phyloP scores from a whole-genome alignment of 1,139 yeast genomes.

The Nematodospora anomalae region DNA sequence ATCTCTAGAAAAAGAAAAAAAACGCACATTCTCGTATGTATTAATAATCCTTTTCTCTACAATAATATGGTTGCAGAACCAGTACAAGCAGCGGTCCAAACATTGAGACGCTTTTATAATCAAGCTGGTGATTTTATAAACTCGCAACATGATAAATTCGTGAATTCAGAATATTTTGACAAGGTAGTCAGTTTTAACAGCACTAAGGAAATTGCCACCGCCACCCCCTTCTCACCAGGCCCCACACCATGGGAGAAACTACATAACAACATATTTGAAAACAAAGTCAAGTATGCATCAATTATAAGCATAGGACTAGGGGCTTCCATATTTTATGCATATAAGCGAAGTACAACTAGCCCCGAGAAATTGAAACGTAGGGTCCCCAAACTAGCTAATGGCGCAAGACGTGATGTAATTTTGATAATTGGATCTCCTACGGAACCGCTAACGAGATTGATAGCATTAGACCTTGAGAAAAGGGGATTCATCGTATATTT shows the following conservation, averaged over 20 bases:
- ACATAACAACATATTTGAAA: conserved; percentile 13
- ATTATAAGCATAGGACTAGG: conserved; percentile 35
- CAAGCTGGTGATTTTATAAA: conserved; percentile 25
- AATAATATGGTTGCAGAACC: conserved; percentile 56
- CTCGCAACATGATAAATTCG: conserved; percentile 25
- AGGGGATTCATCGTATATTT: conserved; percentile 81
- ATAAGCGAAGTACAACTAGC: background rate
- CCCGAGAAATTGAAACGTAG: conserved; percentile 38
- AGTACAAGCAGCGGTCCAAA: conserved; percentile 40
- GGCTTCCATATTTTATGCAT: conserved; percentile 14
- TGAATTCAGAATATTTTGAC: conserved; percentile 20
- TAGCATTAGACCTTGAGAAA: conserved; percentile 72
- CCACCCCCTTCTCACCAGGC: conserved; percentile 10
- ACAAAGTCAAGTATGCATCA: conserved; percentile 20
- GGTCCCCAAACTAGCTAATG: conserved; percentile 64
- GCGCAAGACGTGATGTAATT: conserved; percentile 74
- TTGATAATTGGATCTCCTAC: conserved; percentile 75
- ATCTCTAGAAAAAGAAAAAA: too few relatives aligned
- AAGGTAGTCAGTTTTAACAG: conserved; percentile 18
- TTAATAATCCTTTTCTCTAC: too few relatives aligned
- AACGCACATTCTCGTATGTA: too few relatives aligned
- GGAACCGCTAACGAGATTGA: conserved; percentile 68
- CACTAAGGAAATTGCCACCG: conserved; percentile 9
- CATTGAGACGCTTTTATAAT: conserved; percentile 28
- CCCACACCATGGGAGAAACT: conserved; percentile 12